phyloP scores from a whole-genome alignment of 2,329 filamentous ascomycete species.

The Clarireedia homoeocarpa region DNA sequence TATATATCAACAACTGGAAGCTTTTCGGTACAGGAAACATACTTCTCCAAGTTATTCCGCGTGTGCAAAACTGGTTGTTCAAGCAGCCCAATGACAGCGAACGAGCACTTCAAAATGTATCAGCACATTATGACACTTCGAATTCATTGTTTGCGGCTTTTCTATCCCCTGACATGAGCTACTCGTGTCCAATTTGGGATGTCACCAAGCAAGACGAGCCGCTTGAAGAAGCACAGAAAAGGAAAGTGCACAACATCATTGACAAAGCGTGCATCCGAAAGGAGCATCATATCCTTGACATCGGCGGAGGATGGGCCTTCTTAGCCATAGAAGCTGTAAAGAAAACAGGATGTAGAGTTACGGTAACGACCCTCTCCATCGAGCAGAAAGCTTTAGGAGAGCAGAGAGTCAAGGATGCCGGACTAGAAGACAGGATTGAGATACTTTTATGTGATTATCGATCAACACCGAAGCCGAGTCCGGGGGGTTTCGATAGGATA shows the following conservation, averaged over 20 bases:
- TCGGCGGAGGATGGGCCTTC: conserved; percentile 65
- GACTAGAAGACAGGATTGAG: conserved; percentile 48
- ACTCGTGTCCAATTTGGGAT: conserved; percentile 58
- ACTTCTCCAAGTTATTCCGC: not conserved
- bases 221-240: conserved; percentile 55
- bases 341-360: conserved; percentile 58
- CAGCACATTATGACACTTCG: conserved; percentile 64
- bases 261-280: conserved; percentile 51
- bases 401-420: conserved; percentile 48
- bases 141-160: conserved; percentile 67
- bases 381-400: conserved; percentile 62
- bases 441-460: conserved; percentile 61
- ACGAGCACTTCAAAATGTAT: conserved; percentile 54
- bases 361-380: conserved; percentile 55
- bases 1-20: conserved; percentile 3
- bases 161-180: conserved; percentile 63
- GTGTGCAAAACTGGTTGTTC: not conserved
- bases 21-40: not conserved
- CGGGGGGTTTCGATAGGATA: conserved; percentile 54
- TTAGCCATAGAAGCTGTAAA: conserved; percentile 61
- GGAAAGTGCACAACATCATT: conserved; percentile 57
- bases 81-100: conserved; percentile 43
- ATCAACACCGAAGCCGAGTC: conserved; percentile 41
- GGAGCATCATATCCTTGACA: conserved; percentile 60
- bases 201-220: conserved; percentile 35